Conservation (phyloP, 192 early-diverging fungal genomes). For the Entomortierella parvispora region DNA sequence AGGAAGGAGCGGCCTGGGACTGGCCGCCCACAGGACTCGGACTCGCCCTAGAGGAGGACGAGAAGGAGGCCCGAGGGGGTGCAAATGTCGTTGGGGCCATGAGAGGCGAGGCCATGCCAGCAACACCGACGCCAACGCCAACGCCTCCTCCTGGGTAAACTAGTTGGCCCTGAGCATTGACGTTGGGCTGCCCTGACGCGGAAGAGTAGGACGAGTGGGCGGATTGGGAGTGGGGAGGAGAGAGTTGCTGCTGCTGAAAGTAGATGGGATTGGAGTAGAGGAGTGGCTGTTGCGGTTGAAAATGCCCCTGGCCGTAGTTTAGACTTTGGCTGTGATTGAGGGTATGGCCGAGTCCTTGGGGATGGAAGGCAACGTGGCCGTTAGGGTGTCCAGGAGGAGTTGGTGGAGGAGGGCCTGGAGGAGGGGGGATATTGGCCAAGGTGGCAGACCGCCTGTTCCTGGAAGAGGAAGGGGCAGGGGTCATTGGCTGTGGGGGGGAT, state of each 20-base stretch:
- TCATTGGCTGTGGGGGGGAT: conserved; percentile 10
- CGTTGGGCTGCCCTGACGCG: conserved; percentile 15
- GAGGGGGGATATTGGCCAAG: conserved; percentile 30
- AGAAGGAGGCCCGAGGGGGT: conserved; percentile 31
- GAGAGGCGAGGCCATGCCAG: too few relatives aligned
- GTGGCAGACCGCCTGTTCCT: conserved; percentile 41
- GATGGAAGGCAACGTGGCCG: not conserved
- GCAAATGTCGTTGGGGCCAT: conserved; percentile 2
- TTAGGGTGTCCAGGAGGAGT: not conserved
- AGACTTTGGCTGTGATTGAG: not conserved
- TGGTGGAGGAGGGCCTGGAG: conserved; percentile 30
- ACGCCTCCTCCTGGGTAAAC: not conserved
- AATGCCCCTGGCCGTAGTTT: not conserved
- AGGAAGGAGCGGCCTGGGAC: not conserved
- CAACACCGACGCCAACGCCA: too few relatives aligned
- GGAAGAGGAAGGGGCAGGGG: conserved; percentile 21
- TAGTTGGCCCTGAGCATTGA: conserved; percentile 3
- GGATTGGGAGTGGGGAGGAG: too few relatives aligned
- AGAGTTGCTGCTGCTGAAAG: too few relatives aligned
- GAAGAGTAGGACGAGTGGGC: conserved; percentile 40
- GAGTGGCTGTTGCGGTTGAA: conserved; percentile 3
- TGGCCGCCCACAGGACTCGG: conserved; percentile 20
- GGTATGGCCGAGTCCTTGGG: not conserved
- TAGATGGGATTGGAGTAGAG: too few relatives aligned
- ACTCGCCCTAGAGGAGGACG: conserved; percentile 28